phyloP scores from a whole-genome alignment of 1,284 basidiomycete species.

The Baeospora myosura region DNA sequence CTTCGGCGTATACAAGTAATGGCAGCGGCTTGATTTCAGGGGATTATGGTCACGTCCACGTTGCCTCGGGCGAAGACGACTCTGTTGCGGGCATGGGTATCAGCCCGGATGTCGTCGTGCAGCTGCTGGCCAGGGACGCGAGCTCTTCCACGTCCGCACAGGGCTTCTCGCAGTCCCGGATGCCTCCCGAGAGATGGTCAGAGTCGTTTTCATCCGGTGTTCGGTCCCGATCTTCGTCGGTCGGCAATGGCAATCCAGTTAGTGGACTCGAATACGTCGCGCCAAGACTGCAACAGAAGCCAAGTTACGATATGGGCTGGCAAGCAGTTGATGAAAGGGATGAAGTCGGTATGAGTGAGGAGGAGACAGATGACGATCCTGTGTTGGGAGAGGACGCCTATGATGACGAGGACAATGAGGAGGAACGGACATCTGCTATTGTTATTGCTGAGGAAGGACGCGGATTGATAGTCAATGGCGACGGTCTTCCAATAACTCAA shows the following conservation, averaged over 20 bases:
- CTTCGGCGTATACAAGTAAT: conserved; percentile 67
- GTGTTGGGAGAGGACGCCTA: conserved; percentile 42
- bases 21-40: conserved; percentile 50
- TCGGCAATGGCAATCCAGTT: conserved; percentile 40
- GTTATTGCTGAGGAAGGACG: conserved; percentile 76
- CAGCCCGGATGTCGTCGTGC: conserved; percentile 50
- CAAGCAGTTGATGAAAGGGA: conserved; percentile 66
- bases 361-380: conserved; percentile 65
- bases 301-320: conserved; percentile 70
- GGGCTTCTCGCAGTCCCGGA: conserved; percentile 31
- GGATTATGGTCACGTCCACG: conserved; percentile 59
- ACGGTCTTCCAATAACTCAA: conserved; percentile 50
- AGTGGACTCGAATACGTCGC: conserved; percentile 35
- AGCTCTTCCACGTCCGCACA: conserved; percentile 35
- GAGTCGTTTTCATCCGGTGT: conserved; percentile 53
- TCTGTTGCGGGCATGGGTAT: conserved; percentile 43
- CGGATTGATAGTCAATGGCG: conserved; percentile 69
- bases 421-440: conserved; percentile 67
- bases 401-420: conserved; percentile 46
- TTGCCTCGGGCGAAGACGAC: conserved; percentile 56
- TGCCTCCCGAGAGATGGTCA: conserved; percentile 59
- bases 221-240: conserved; percentile 63
- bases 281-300: conserved; percentile 48
- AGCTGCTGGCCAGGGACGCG: conserved; percentile 48
- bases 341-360: conserved; percentile 61